A percentile compares a stretch with the other conserved stretches of the same genome.
Evolutionary conservation across 805 yeast genomes (phyloP).

Genomic region (Cyberlindnera suaveolens): DNA sequence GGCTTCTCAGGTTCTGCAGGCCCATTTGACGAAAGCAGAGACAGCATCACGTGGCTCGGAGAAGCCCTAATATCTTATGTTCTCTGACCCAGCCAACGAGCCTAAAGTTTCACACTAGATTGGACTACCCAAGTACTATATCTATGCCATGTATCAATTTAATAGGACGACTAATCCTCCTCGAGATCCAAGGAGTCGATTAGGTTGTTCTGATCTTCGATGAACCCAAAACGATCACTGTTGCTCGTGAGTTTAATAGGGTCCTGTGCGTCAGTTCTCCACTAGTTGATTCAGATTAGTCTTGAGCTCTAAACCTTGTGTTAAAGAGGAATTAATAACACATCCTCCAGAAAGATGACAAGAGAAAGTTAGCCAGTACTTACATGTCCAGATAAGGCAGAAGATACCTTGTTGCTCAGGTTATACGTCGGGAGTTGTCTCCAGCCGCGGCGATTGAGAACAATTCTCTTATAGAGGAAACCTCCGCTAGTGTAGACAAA

Average conservation of each 20-base stretch:
- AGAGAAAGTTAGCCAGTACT: conserved; percentile 10
- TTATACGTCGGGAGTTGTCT: conserved; percentile 27
- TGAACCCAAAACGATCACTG: conserved; percentile 29
- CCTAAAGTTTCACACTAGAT: background rate
- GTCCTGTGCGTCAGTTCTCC: conserved; percentile 8
- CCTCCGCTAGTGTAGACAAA: conserved; percentile 40
- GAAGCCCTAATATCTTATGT: background rate
- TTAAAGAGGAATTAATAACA: conserved; percentile 12
- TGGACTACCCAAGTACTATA: background rate
- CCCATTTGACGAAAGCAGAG: background rate
- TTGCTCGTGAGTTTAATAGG: conserved; percentile 19
- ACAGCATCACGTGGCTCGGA: background rate
- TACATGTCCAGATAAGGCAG: conserved; percentile 23
- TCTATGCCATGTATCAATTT: background rate
- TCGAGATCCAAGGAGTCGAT: conserved; percentile 33
- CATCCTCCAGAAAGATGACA: background rate
- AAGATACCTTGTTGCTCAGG: conserved; percentile 19
- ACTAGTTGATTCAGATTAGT: conserved; percentile 7
- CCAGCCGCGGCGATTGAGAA: conserved; percentile 32
- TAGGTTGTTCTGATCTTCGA: conserved; percentile 35
- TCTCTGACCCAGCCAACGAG: background rate
- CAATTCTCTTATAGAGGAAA: conserved; percentile 28
- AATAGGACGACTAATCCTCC: conserved; percentile 3
- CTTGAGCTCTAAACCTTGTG: conserved; percentile 3
- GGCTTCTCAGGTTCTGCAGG: background rate